Evolutionary conservation across 495 filamentous ascomycete genomes (phyloP), one percentile per base, ranked within the genome.

Genomic region (Daldinia decipiens): DNA sequence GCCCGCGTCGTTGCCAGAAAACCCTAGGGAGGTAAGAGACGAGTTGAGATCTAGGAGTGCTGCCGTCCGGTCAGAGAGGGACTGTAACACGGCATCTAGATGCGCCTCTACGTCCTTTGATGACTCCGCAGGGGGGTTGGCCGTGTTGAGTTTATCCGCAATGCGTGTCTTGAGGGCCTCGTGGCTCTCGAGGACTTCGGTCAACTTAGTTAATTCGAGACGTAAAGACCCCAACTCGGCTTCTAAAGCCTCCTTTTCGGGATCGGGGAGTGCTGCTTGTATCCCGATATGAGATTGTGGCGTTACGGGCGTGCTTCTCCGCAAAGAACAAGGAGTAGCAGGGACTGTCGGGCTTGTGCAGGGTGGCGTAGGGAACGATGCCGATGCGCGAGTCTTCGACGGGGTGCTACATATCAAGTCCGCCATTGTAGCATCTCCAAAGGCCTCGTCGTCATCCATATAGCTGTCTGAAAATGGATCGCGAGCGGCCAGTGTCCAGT

Each of bases 1-100:
- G 17, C 82, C 69, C 0, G 81, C 77, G 64, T 79, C 80, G 0
- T 70, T 51, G 9, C 87, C 85, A 0, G 80, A 71, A 65, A 92
- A 92, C 1, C 89, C 89, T 0, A 91, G 78, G 11, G 57, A 71
- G 3, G 70, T 78, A 32, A 91, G 80, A 1, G 77, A 77, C 0
- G 70, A 32, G 62, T 76, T 69, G n/a, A 85, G 69, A 13, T 77
- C 61, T 1, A 67, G 9, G 1, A 83, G 75, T 1, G 79, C 77
- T 3, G 80, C 74, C 0, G 82, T 80, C 13, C 77, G 76, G 71
- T 82, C 80, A 0, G 80, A 79, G 11, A 83, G 75, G 0, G 72
- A 71, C 26, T 79, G 77, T 0, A 83, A 71, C 5, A 82, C 64
- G 8, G 60, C 19, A 38, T 73, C 59, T 5, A 84, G 73, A n/a